phyloP scores from a whole-genome alignment of 2,329 filamentous ascomycete genomes.

The Aspergillus phoenicis region DNA sequence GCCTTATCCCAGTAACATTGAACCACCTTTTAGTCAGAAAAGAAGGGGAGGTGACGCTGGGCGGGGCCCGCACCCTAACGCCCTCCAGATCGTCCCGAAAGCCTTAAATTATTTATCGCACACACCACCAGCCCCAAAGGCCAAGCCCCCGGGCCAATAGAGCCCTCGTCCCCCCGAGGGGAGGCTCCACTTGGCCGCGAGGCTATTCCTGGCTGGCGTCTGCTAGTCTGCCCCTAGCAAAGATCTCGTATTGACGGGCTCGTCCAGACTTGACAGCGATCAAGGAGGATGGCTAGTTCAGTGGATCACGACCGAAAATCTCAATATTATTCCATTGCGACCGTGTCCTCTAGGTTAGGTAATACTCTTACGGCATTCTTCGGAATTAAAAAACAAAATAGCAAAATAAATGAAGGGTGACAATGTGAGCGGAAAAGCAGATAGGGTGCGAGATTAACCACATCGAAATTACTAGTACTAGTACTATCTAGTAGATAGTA shows the following conservation, averaged over 20 bases:
- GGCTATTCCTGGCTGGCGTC: constrained; percentile 42
- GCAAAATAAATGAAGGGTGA: background rate
- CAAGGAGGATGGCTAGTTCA: background rate
- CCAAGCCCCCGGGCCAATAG: constrained; percentile 17
- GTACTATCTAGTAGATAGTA: background rate
- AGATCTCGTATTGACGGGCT: constrained; percentile 19
- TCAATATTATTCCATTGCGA: background rate
- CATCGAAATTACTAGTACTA: background rate
- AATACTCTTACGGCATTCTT: constrained; percentile 3
- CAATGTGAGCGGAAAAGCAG: background rate
- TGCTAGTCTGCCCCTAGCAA: constrained; percentile 19
- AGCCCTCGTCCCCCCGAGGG: constrained; percentile 3
- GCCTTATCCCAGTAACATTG: background rate
- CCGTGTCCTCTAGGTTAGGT: background rate
- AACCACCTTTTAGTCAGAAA: background rate
- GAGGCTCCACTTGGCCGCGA: constrained; percentile 41
- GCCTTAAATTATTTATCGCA: constrained; percentile 19
- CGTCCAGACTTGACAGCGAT: constrained; percentile 1
- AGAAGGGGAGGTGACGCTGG: constrained; percentile 8
- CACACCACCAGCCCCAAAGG: constrained; percentile 9
- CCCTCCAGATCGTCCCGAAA: constrained; percentile 28
- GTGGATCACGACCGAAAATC: constrained; percentile 10
- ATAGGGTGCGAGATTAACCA: background rate
- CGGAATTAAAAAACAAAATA: background rate
- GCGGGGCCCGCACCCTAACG: constrained; percentile 23